A percentile compares a stretch with the other conserved stretches of the same genome.
Conservation (phyloP, 495 filamentous ascomycete genomes). For the Hypomontagnella monticulosa region DNA sequence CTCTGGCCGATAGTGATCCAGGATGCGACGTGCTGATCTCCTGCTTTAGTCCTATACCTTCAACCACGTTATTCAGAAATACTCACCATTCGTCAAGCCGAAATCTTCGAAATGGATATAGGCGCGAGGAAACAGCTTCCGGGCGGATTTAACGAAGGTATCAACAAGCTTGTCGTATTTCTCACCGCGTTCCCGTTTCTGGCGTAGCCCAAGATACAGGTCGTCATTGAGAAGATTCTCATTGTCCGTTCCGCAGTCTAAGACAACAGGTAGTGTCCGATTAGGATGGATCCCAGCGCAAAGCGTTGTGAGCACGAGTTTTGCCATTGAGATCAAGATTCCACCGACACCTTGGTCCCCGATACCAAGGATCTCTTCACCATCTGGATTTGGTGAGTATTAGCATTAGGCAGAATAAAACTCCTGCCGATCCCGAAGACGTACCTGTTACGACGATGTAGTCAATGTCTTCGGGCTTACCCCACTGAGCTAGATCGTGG, state of each 20-base stretch:
- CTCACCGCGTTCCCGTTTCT: constrained; percentile 71
- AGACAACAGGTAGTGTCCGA: constrained; percentile 79
- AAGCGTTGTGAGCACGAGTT: constrained; percentile 81
- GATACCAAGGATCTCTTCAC: constrained; percentile 81
- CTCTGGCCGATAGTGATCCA: constrained; percentile 75
- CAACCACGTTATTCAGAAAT: background rate
- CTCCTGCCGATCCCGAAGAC: background rate
- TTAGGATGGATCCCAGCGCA: constrained; percentile 88
- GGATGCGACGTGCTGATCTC: constrained; percentile 65
- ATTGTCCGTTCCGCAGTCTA: constrained; percentile 92
- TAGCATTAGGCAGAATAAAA: background rate
- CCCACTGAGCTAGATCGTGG: constrained; percentile 73
- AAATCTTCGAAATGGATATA: constrained; percentile 85
- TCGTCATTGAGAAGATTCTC: constrained; percentile 79
- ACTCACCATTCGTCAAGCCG: constrained; percentile 61
- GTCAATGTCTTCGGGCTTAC: constrained; percentile 76
- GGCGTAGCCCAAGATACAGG: constrained; percentile 79
- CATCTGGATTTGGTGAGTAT: constrained; percentile 41
- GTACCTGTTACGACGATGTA: constrained; percentile 87
- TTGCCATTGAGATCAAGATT: constrained; percentile 85
- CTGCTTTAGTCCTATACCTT: background rate
- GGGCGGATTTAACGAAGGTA: constrained; percentile 71
- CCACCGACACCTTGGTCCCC: constrained; percentile 92
- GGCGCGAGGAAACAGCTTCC: constrained; percentile 77
- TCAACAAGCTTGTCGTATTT: constrained; percentile 84